phyloP scores from a whole-genome alignment of 208 protist genomes.

The Trypanosoma avium region DNA sequence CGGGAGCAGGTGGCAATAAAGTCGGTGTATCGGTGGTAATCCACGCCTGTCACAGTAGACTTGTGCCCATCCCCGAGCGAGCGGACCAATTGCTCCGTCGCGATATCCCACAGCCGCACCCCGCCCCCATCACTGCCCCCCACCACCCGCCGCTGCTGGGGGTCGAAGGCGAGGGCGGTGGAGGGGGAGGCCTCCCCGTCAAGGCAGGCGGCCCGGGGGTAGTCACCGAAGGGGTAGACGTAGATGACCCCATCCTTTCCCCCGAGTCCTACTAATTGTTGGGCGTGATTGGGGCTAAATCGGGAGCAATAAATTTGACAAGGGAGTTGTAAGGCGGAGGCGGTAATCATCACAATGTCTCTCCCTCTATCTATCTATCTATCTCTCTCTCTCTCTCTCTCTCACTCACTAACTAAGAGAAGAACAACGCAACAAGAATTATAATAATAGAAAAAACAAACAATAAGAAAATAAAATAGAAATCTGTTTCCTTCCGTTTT shows the following conservation, averaged over 20 bases:
- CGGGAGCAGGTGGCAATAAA: slow-evolving; percentile 73
- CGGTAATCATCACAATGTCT: slow-evolving; percentile 26
- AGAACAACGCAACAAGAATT: slow-evolving; percentile 20
- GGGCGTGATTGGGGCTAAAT: slow-evolving; percentile 54
- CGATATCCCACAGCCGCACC: slow-evolving; percentile 69
- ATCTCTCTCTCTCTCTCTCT: slow-evolving; percentile 4
- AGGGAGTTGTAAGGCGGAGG: slow-evolving; percentile 49
- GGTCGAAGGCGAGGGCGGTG: slow-evolving; percentile 67
- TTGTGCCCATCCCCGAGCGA: slow-evolving; percentile 64
- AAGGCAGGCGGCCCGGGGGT: slow-evolving; percentile 47
- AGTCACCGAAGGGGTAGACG: slow-evolving; percentile 65
- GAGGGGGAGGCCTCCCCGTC: slow-evolving; percentile 50
- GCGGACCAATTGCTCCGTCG: slow-evolving; percentile 54
- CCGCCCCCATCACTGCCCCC: slow-evolving; percentile 62
- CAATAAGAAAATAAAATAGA: slow-evolving; percentile 2
- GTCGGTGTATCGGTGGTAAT: slow-evolving; percentile 59
- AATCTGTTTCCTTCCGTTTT: too few relatives aligned
- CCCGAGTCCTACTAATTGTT: slow-evolving; percentile 65
- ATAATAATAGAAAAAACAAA: neutral
- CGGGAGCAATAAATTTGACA: slow-evolving; percentile 59
- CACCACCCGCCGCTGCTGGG: slow-evolving; percentile 47
- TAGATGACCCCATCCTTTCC: slow-evolving; percentile 59
- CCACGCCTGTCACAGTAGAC: slow-evolving; percentile 61
- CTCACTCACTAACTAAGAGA: slow-evolving; percentile 4
- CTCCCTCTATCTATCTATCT: too few relatives aligned